These are phyloP conservation scores for Spinacia oleracea DNA, from an alignment of 179 eudicot species.

Conservation along the genomic window DNA sequence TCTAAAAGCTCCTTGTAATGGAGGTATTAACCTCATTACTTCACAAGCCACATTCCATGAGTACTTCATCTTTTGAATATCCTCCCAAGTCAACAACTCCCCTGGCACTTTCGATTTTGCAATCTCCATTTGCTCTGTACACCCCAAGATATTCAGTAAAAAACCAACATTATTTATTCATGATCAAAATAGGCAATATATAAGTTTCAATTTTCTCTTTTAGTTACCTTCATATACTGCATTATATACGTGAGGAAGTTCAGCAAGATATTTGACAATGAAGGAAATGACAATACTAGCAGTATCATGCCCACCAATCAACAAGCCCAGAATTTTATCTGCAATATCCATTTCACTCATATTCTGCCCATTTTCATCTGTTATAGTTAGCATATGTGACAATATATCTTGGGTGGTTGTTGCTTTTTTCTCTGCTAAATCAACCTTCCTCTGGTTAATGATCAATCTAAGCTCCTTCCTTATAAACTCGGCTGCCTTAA, in stretches of 20 bases:
- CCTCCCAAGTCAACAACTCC: conserved; percentile 39
- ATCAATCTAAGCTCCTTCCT: conserved; percentile 30
- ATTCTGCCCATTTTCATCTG: conserved; percentile 24
- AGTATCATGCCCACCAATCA: conserved; percentile 44
- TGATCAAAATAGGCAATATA: no score
- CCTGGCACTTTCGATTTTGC: conserved; percentile 29
- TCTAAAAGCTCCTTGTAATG: conserved; percentile 39
- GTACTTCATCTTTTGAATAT: conserved; percentile 41
- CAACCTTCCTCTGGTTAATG: conserved; percentile 31
- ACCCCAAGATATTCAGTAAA: not conserved
- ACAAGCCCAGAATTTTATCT: conserved; percentile 36
- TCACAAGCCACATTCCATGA: conserved; percentile 46
- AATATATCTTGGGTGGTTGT: conserved; percentile 33
- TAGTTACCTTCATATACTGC: conserved; percentile 32
- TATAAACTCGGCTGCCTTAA: conserved; percentile 32
- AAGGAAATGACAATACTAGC: conserved; percentile 36
- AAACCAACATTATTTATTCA: not conserved
- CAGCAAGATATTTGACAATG: conserved; percentile 39
- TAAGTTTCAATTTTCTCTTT: not conserved
- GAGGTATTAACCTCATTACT: conserved; percentile 44
- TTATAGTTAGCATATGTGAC: conserved; percentile 35
- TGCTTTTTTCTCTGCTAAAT: conserved; percentile 26
- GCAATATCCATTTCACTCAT: conserved; percentile 37
- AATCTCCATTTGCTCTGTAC: conserved; percentile 45
- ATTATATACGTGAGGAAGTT: conserved; percentile 39